Percentiles rank a stretch among this genome's conserved stretches.
phyloP scores from a whole-genome alignment of 257 asterid genomes.

The Nicotiana undulata region DNA sequence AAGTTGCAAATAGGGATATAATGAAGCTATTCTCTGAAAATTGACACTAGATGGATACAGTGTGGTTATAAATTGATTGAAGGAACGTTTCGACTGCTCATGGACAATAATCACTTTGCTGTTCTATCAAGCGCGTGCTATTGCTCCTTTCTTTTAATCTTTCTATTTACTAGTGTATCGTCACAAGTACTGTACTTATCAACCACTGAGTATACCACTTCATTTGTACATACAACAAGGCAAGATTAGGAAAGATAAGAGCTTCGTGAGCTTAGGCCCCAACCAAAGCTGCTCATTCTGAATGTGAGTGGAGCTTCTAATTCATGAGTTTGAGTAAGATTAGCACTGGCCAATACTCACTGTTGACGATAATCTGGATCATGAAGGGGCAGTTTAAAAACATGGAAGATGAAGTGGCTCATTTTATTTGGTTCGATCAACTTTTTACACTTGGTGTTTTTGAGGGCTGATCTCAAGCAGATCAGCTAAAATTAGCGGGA shows the following conservation, averaged over 20 bases:
- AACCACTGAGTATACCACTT: neutral
- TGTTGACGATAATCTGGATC: too few relatives aligned
- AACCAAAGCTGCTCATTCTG: neutral
- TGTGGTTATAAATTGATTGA: neutral
- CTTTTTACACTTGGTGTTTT: neutral
- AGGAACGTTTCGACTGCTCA: neutral
- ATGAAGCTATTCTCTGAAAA: neutral
- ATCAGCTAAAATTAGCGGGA: neutral
- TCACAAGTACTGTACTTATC: neutral
- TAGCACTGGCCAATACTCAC: too few relatives aligned
- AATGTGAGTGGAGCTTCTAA: neutral
- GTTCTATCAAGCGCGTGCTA: neutral
- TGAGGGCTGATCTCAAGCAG: neutral
- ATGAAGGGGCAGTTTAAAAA: neutral
- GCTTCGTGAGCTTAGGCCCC: neutral
- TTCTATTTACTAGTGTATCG: neutral
- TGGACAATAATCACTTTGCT: neutral
- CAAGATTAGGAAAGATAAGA: neutral
- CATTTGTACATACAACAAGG: neutral
- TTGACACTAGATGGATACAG: neutral
- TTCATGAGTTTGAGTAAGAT: too few relatives aligned
- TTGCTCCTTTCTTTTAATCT: neutral
- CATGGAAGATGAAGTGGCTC: neutral
- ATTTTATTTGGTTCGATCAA: neutral
- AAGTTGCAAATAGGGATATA: neutral